These are phyloP conservation scores for Coemansia sp. DNA, from an alignment of 192 early-diverging fungal genomes.

Conservation along the genomic window DNA sequence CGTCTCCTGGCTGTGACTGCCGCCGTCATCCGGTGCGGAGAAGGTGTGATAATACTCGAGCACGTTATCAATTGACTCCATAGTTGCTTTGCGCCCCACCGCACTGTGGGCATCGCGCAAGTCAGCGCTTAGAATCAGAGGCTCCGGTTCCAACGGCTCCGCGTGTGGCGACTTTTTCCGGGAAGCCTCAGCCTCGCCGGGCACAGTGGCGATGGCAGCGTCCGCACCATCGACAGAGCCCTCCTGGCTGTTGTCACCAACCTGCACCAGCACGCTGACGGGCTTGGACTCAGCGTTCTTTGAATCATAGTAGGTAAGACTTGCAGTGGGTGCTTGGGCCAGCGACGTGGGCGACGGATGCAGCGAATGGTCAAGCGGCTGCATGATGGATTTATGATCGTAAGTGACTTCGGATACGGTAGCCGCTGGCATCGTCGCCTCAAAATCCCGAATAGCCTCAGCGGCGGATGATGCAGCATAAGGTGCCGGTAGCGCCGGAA, in stretches of 20 bases:
- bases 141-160: background rate
- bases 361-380: background rate
- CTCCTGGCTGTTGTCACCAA: conserved; percentile 34
- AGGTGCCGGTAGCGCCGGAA: conserved; percentile 27
- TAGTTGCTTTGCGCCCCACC: conserved; percentile 38
- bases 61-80: conserved; percentile 50
- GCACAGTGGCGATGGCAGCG: background rate
- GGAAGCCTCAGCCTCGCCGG: background rate
- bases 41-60: conserved; percentile 47
- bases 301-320: conserved; percentile 3
- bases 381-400: background rate
- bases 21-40: conserved; percentile 8
- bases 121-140: background rate
- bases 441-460: conserved; percentile 12
- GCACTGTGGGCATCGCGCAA: background rate
- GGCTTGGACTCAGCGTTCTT: conserved; percentile 23
- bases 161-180: background rate
- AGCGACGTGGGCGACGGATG: background rate
- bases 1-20: background rate
- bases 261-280: conserved; percentile 40
- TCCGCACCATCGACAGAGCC: conserved; percentile 9
- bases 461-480: conserved; percentile 9
- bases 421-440: conserved; percentile 8
- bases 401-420: background rate
- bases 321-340: background rate